phyloP scores from a whole-genome alignment of 345 rosid species.

The Populus deltoides region DNA sequence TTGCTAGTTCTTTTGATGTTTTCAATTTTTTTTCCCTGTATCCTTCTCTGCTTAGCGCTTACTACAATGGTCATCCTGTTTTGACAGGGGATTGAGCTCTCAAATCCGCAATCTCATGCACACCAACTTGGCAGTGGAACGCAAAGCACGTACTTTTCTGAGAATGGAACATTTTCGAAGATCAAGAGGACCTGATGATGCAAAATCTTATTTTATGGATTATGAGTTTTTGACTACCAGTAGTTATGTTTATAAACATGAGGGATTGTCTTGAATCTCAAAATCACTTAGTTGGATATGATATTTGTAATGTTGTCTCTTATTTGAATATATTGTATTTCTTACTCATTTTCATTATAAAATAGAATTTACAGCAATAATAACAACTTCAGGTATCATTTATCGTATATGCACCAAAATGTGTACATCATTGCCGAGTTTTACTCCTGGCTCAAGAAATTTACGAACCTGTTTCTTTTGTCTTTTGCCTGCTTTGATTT shows the following conservation, averaged over 20 bases:
- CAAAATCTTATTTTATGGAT: neutral
- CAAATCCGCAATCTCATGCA: conserved; percentile 81
- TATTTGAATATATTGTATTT: neutral
- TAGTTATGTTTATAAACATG: neutral
- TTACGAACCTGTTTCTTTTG: neutral
- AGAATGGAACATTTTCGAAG: conserved; percentile 84
- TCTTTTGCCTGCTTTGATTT: neutral
- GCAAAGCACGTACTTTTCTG: conserved; percentile 95
- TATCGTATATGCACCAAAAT: neutral
- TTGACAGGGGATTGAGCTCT: conserved; percentile 77
- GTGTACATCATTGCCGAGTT: neutral
- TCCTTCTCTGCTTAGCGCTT: neutral
- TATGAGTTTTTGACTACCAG: neutral
- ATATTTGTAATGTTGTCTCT: neutral
- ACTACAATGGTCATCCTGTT: neutral
- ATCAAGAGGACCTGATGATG: conserved; percentile 60
- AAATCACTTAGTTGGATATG: neutral
- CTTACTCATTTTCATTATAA: neutral
- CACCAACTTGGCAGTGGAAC: conserved; percentile 82
- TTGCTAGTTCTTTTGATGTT: neutral
- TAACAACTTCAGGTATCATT: neutral
- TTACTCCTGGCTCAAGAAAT: neutral
- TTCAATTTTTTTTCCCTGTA: neutral
- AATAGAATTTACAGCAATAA: neutral
- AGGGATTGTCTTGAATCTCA: neutral